A percentile compares a stretch with the other conserved stretches of the same genome.
These are phyloP conservation scores for Endothia cerciana DNA, from an alignment of 2,329 filamentous ascomycete genomes.

Conservation along the genomic window DNA sequence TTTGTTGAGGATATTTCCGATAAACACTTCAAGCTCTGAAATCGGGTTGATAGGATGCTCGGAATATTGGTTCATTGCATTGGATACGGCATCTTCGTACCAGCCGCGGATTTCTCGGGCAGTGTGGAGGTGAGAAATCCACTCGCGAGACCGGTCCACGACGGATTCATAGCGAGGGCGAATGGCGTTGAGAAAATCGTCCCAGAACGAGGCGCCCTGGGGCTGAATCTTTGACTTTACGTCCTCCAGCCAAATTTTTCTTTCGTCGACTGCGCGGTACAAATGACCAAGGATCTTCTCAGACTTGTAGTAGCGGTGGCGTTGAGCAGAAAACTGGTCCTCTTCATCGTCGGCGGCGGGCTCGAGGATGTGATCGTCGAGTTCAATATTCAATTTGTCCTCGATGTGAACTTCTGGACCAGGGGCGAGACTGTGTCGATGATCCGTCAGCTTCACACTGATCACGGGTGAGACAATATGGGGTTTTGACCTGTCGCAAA, in stretches of 20 bases:
- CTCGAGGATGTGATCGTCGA: constrained; percentile 39
- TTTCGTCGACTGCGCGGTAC: constrained; percentile 75
- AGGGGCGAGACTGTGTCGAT: constrained; percentile 46
- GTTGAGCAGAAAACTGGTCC: constrained; percentile 48
- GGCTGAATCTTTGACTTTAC: constrained; percentile 41
- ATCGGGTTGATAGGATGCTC: constrained; percentile 50
- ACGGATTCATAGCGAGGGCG: constrained; percentile 35
- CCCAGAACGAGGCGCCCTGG: constrained; percentile 47
- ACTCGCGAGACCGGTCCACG: constrained; percentile 32
- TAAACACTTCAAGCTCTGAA: constrained; percentile 58
- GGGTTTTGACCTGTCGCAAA: neutral
- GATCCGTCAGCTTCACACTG: neutral
- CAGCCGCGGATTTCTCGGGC: constrained; percentile 47
- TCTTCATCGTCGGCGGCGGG: constrained; percentile 46
- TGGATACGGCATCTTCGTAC: constrained; percentile 50
- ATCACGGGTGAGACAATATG: neutral
- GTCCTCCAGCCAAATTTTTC: constrained; percentile 62
- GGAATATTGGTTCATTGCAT: constrained; percentile 48
- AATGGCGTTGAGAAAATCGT: constrained; percentile 42
- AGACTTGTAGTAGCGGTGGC: constrained; percentile 66
- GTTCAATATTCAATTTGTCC: constrained; percentile 48
- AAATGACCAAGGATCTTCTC: constrained; percentile 70
- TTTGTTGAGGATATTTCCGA: constrained; percentile 59
- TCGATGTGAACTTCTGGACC: constrained; percentile 50
- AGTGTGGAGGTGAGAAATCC: constrained; percentile 40